phyloP scores from a whole-genome alignment of 257 asterid species.

The Petunia secreta region DNA sequence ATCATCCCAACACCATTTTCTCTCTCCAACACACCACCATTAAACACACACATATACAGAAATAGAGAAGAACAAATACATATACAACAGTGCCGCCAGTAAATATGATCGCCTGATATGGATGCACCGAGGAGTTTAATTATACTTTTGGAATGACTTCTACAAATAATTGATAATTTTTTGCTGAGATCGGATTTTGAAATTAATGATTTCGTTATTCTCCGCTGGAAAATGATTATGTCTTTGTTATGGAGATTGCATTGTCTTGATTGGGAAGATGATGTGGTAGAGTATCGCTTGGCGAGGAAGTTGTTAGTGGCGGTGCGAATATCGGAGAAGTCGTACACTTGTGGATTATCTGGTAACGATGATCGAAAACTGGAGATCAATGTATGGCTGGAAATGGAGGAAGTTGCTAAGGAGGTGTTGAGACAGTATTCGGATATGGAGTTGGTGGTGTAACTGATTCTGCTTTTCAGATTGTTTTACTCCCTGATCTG shows the following conservation, averaged over 20 bases:
- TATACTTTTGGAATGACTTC: constrained; percentile 74
- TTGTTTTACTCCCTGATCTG: too few relatives aligned
- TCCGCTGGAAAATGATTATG: constrained; percentile 76
- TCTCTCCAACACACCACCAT: too few relatives aligned
- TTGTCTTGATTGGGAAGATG: constrained; percentile 94
- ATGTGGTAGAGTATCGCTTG: constrained; percentile 69
- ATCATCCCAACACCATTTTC: too few relatives aligned
- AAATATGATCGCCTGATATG: constrained; percentile 71
- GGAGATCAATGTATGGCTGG: constrained; percentile 59
- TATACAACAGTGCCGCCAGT: constrained; percentile 25
- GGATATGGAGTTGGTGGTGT: constrained; percentile 26
- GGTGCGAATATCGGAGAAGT: constrained; percentile 79
- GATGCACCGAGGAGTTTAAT: constrained; percentile 77
- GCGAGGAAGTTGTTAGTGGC: constrained; percentile 93
- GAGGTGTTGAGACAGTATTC: constrained; percentile 53
- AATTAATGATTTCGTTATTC: constrained; percentile 46
- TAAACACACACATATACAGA: too few relatives aligned
- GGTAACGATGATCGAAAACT: constrained; percentile 66
- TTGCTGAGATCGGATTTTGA: constrained; percentile 46
- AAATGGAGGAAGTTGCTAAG: constrained; percentile 59
- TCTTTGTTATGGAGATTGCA: constrained; percentile 63
- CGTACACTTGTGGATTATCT: constrained; percentile 61
- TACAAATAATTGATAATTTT: constrained; percentile 62
- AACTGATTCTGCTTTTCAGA: background rate
- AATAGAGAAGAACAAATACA: too few relatives aligned